Evolutionary conservation across 805 yeast genomes (phyloP).

Genomic region (Yarrowia keelungensis): DNA sequence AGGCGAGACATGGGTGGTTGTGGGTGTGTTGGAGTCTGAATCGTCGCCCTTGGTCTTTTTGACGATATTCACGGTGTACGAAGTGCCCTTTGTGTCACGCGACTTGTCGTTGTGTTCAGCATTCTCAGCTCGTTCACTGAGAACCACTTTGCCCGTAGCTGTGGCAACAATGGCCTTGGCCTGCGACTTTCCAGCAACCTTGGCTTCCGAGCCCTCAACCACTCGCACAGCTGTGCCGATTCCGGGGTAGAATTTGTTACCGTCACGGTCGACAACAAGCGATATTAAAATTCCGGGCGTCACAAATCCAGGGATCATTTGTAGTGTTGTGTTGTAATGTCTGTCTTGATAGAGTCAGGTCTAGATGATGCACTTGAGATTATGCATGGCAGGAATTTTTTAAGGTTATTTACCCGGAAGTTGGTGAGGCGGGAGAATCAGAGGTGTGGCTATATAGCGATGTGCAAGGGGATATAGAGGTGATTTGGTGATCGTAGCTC

Average conservation of each 20-base stretch:
- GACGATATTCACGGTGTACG: conserved; percentile 20
- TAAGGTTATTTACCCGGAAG: conserved; percentile 22
- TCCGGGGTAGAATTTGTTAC: conserved; percentile 63
- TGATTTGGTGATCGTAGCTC: too few relatives aligned
- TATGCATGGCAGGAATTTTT: conserved; percentile 18
- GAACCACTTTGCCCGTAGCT: conserved; percentile 62
- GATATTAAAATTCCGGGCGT: conserved; percentile 85
- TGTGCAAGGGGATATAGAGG: not conserved
- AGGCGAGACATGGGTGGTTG: conserved; percentile 41
- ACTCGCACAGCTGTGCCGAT: conserved; percentile 64
- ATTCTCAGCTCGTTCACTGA: conserved; percentile 42
- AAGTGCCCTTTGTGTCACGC: conserved; percentile 40
- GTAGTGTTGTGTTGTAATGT: not conserved
- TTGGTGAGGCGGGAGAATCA: not conserved
- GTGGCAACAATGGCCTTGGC: conserved; percentile 55
- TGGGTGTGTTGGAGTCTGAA: not conserved
- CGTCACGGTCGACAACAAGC: conserved; percentile 55
- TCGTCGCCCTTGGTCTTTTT: conserved; percentile 26
- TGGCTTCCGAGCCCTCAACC: conserved; percentile 48
- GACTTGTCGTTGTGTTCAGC: conserved; percentile 43
- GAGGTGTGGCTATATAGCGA: not conserved
- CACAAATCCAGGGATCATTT: conserved; percentile 56
- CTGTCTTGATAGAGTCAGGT: not conserved
- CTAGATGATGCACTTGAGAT: not conserved
- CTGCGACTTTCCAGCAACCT: conserved; percentile 31